These are phyloP conservation scores for Ormosia semicastrata DNA, from an alignment of 306 rosid species.

Conservation along the genomic window DNA sequence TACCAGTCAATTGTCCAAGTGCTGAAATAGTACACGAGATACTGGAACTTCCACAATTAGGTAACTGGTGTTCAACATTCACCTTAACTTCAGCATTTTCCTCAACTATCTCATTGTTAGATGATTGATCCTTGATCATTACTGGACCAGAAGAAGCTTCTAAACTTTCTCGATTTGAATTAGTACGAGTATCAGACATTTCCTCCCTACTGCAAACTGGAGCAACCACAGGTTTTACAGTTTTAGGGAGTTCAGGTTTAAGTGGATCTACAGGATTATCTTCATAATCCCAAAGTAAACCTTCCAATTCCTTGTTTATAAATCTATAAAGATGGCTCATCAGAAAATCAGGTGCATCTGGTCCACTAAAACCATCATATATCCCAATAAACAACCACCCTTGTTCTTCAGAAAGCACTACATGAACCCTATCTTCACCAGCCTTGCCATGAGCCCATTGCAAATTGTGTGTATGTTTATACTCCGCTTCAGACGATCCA, in stretches of 20 bases:
- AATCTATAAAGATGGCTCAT: constrained; percentile 67
- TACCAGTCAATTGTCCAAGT: constrained; percentile 42
- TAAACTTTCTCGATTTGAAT: constrained; percentile 36
- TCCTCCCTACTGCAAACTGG: constrained; percentile 33
- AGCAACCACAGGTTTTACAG: constrained; percentile 22
- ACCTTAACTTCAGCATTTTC: constrained; percentile 30
- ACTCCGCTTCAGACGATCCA: constrained; percentile 48
- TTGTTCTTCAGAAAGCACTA: constrained; percentile 71
- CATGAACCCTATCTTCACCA: constrained; percentile 75
- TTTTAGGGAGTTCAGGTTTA: constrained; percentile 21
- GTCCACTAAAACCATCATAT: constrained; percentile 75
- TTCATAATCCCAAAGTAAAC: constrained; percentile 70
- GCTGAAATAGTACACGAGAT: constrained; percentile 19
- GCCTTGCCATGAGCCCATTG: constrained; percentile 87
- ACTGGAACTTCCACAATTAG: constrained; percentile 26
- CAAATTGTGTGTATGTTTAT: constrained; percentile 50
- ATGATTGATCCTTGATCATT: constrained; percentile 28
- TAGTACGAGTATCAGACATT: constrained; percentile 21
- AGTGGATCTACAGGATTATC: constrained; percentile 36
- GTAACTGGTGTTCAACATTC: constrained; percentile 21
- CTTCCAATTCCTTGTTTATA: constrained; percentile 63
- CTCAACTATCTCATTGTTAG: constrained; percentile 50
- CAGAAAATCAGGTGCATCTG: constrained; percentile 73
- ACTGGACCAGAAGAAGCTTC: constrained; percentile 28
- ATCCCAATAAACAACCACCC: constrained; percentile 80